Percentiles rank a stretch among this genome's conserved stretches.
Conservation (phyloP, 2,329 filamentous ascomycete species). For the Hypocreales sp. region DNA sequence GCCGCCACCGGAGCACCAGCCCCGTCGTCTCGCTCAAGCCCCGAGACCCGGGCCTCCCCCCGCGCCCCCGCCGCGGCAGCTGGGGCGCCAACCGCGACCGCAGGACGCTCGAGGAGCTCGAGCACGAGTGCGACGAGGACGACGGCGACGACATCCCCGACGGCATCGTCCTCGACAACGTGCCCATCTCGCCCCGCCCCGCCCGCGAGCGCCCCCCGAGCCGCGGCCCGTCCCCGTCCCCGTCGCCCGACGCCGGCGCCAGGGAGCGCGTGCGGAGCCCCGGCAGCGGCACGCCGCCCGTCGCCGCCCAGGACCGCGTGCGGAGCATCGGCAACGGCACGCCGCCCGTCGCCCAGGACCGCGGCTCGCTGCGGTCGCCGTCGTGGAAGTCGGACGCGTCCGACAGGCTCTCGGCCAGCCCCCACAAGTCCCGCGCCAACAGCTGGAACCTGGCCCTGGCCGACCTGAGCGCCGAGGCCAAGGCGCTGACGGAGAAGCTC, state of each 20-base stretch:
- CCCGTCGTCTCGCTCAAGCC: constrained; percentile 30
- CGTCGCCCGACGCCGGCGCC: constrained; percentile 34
- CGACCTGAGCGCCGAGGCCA: constrained; percentile 57
- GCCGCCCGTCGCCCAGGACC: constrained; percentile 40
- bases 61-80: constrained; percentile 41
- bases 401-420: constrained; percentile 20
- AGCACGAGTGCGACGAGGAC: constrained; percentile 62
- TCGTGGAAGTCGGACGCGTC: constrained; percentile 32
- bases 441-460: constrained; percentile 61
- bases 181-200: constrained; percentile 64
- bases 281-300: constrained; percentile 48
- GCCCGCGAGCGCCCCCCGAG: constrained; percentile 38
- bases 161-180: constrained; percentile 64
- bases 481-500: constrained; percentile 62
- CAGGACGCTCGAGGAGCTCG: constrained; percentile 55
- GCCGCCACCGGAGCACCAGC: constrained; percentile 34
- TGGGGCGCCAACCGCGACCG: constrained; percentile 53
- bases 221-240: constrained; percentile 33
- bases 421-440: constrained; percentile 41
- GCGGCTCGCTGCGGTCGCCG: constrained; percentile 43
- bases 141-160: constrained; percentile 67
- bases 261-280: constrained; percentile 38
- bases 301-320: constrained; percentile 35
- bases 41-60: constrained; percentile 22
- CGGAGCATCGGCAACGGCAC: constrained; percentile 49